A percentile compares a stretch with the other conserved stretches of the same genome.
Evolutionary conservation across 495 filamentous ascomycete genomes (phyloP).

Genomic region (Penicillium robsamsonii): DNA sequence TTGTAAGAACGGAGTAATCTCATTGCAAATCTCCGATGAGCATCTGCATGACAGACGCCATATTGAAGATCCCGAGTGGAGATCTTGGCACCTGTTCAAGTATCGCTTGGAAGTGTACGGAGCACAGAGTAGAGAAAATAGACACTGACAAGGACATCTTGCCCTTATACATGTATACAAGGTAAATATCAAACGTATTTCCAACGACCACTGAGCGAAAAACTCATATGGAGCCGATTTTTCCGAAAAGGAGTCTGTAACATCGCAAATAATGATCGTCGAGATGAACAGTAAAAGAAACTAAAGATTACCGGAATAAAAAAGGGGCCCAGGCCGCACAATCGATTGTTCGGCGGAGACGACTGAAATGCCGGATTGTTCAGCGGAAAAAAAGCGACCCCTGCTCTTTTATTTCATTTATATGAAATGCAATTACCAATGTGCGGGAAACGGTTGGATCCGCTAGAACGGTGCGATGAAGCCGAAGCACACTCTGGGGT

Average conservation of each 20-base stretch:
- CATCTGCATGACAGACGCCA: slow-evolving; percentile 5
- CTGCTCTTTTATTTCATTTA: slow-evolving; percentile 6
- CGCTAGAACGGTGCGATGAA: not conserved
- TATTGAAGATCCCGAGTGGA: slow-evolving; percentile 8
- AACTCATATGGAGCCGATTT: not conserved
- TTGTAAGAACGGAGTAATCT: not conserved
- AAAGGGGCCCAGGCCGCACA: slow-evolving; percentile 14
- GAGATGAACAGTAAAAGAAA: not conserved
- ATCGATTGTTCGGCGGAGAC: slow-evolving; percentile 9
- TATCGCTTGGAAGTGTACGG: not conserved
- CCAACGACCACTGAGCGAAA: not conserved
- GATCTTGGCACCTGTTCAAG: slow-evolving; percentile 1
- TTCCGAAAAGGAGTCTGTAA: not conserved
- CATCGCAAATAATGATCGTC: slow-evolving; percentile 19
- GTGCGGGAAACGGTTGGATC: slow-evolving; percentile 3
- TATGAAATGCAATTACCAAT: slow-evolving; percentile 1
- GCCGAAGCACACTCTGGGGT: not conserved
- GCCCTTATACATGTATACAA: not conserved
- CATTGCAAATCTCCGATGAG: slow-evolving; percentile 3
- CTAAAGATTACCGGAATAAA: not conserved
- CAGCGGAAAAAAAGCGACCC: slow-evolving; percentile 4
- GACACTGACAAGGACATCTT: not conserved
- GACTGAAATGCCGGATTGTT: not conserved
- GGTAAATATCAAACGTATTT: not conserved
- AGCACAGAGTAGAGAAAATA: not conserved